Base-by-base conservation (phyloP, 208 protist species). In the Trypanosoma boissoni region DNA sequence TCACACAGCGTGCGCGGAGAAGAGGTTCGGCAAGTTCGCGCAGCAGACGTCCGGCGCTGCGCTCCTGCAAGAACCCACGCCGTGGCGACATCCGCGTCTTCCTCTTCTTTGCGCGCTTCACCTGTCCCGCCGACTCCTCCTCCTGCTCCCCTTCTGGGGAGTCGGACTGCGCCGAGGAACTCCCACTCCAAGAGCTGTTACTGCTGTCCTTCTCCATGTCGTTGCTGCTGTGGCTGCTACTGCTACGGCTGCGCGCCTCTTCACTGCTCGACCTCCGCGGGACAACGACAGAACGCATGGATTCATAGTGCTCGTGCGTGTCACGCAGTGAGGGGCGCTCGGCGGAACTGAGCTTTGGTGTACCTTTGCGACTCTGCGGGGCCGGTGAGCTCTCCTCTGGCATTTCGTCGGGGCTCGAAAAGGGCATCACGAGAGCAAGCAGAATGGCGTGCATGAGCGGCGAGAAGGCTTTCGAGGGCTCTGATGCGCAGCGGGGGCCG, bases 301-400 rank as follows among this genome's bases (percentile, higher is more conserved):
- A 48, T 3, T 39, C 54, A 50, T 51, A 60, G 28, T 63, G 57
- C 43, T 63, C 18, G 8, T 63, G 24, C 45, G 54, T 54, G 20
- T 54, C 54, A 2, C n/a, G n/a, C n/a, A n/a, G n/a, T n/a, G n/a
- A n/a, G n/a, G n/a, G n/a, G n/a, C n/a, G n/a, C n/a, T n/a, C n/a
- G n/a, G n/a, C n/a, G n/a, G n/a, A n/a, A n/a, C n/a, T n/a, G n/a
- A n/a, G n/a, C n/a, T n/a, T n/a, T n/a, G 20, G 10, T 41, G 31
- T 20, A 57, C 36, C 16, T 42, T 39, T 4, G 28, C 39, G 3
- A 23, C 48, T 43, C 57, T 58, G 20, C 24, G 31, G 7, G 7
- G 26, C n/a, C 55, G 37, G 14, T 4, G 2, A 49, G n/a, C n/a
- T n/a, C n/a, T n/a, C n/a, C n/a, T n/a, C n/a, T n/a, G n/a, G n/a